Evolutionary conservation across 2,329 filamentous ascomycete species (phyloP).

Genomic region (Penicillium nordicum): DNA sequence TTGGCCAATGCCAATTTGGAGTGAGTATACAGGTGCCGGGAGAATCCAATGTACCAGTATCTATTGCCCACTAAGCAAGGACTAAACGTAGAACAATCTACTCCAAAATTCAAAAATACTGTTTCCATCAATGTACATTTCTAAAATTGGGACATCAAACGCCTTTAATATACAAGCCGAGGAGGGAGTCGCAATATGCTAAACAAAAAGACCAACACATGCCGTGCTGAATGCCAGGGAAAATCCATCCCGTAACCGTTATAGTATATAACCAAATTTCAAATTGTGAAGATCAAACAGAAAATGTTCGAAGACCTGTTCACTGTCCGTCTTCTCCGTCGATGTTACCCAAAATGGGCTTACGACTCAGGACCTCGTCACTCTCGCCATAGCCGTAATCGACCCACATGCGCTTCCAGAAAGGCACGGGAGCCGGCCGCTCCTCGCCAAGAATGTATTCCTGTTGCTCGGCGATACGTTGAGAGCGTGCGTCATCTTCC

Average conservation of each 20-base stretch:
- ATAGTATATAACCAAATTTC: conserved; percentile 19
- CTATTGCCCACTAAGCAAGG: conserved; percentile 1
- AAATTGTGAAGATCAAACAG: background rate
- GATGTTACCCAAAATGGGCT: conserved; percentile 42
- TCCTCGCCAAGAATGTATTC: conserved; percentile 67
- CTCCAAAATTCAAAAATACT: background rate
- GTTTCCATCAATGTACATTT: conserved; percentile 9
- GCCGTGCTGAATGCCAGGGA: conserved; percentile 10
- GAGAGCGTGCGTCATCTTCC: conserved; percentile 67
- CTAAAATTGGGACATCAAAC: conserved; percentile 12
- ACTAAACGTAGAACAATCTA: conserved; percentile 3
- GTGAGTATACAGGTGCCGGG: conserved; percentile 3
- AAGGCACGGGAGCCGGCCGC: conserved; percentile 32
- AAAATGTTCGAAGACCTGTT: background rate
- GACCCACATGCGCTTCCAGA: conserved; percentile 42
- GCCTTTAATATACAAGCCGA: conserved; percentile 26
- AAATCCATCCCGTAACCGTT: conserved; percentile 20
- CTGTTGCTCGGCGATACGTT: conserved; percentile 60
- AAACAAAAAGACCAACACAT: conserved; percentile 16
- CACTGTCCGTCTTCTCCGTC: conserved; percentile 30
- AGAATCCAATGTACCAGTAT: conserved; percentile 7
- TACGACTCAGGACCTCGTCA: conserved; percentile 36
- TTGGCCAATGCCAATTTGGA: conserved; percentile 1
- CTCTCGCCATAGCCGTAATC: conserved; percentile 42
- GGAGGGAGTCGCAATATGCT: conserved; percentile 23